Conservation (phyloP, 2,329 filamentous ascomycete genomes). For the Zarea fungicola region DNA sequence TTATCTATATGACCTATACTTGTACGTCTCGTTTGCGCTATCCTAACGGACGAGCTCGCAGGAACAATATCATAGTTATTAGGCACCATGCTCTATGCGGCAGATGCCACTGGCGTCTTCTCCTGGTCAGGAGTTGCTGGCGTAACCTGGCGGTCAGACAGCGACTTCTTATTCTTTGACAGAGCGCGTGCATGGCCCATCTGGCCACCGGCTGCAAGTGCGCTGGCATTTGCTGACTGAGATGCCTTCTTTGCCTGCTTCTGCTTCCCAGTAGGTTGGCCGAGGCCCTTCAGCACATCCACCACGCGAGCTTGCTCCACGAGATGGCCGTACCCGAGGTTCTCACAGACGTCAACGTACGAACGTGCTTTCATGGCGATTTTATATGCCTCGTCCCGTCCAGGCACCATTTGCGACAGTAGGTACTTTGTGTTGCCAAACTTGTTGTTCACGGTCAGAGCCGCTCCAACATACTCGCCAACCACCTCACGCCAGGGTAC, state of each 20-base stretch:
- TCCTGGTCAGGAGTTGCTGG: conserved; percentile 1
- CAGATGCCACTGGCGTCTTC: conserved; percentile 12
- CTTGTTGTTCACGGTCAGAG: conserved; percentile 75
- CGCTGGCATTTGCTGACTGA: conserved; percentile 30
- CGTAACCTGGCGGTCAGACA: conserved; percentile 24
- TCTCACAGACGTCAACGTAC: conserved; percentile 64
- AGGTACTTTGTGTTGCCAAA: conserved; percentile 93
- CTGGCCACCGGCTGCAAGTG: conserved; percentile 44
- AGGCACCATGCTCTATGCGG: conserved; percentile 13
- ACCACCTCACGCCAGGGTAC: conserved; percentile 74
- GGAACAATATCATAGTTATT: too few species aligned
- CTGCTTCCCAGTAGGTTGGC: conserved; percentile 34
- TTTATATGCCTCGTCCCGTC: conserved; percentile 62
- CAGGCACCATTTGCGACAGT: conserved; percentile 78
- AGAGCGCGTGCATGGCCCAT: conserved; percentile 34
- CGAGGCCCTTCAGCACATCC: conserved; percentile 59
- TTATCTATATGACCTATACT: too few species aligned
- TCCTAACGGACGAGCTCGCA: too few species aligned
- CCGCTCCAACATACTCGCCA: conserved; percentile 65
- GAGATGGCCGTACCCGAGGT: conserved; percentile 60
- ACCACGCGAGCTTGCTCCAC: conserved; percentile 57
- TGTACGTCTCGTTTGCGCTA: too few species aligned
- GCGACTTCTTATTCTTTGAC: conserved; percentile 26
- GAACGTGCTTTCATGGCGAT: conserved; percentile 60
- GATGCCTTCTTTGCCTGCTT: conserved; percentile 27